Percentiles rank a stretch among this genome's conserved stretches.
These are phyloP conservation scores for Capsicum rhomboideum DNA, from an alignment of 257 asterid species.

Conservation along the genomic window DNA sequence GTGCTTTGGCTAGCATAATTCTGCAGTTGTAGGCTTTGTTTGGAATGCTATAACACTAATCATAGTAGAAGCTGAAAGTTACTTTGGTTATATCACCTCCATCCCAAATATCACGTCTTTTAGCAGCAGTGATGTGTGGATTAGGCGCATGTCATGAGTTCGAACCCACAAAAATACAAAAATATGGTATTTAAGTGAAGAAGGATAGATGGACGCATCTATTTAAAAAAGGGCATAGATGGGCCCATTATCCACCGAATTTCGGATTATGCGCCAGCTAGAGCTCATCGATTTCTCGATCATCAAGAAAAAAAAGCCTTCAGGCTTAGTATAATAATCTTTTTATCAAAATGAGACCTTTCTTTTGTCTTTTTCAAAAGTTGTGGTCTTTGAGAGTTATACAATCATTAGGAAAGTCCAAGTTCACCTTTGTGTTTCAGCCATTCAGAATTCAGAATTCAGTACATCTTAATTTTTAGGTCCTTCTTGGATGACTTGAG, in stretches of 20 bases:
- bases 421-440: not conserved
- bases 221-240: not conserved
- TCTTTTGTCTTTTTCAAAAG: not conserved
- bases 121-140: not conserved
- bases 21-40: not conserved
- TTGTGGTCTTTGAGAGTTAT: not conserved
- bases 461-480: not conserved
- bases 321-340: not conserved
- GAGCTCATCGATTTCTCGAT: not conserved
- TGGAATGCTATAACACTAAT: not conserved
- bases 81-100: not conserved
- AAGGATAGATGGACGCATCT: not conserved
- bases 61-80: not conserved
- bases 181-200: not conserved
- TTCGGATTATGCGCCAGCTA: not conserved
- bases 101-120: not conserved
- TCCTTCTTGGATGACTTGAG: not conserved
- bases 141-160: not conserved
- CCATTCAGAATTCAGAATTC: not conserved
- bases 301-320: not conserved
- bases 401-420: not conserved
- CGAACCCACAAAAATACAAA: not conserved
- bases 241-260: not conserved
- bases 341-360: not conserved
- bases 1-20: not conserved